Conservation (phyloP, 495 filamentous ascomycete species). For the Ascobolus immersus region DNA sequence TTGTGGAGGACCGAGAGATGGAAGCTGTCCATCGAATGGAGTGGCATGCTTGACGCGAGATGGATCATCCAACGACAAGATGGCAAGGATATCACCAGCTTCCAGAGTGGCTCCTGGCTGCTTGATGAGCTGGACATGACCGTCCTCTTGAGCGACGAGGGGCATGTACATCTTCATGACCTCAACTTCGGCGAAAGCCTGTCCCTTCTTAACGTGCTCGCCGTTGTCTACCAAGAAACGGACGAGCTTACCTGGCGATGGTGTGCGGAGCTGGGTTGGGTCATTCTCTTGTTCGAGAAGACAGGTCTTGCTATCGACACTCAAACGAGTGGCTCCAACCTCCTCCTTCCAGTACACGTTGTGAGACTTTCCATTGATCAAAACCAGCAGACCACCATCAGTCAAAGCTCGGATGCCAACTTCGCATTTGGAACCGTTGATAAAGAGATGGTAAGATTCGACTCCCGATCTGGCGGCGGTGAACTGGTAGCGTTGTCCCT, state of each 20-base stretch:
- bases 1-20: slow-evolving; percentile 60
- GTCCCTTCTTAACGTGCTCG: slow-evolving; percentile 75
- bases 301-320: slow-evolving; percentile 93
- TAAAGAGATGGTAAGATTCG: slow-evolving; percentile 95
- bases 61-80: slow-evolving; percentile 85
- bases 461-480: slow-evolving; percentile 78
- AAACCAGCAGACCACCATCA: slow-evolving; percentile 80
- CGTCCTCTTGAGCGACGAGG: slow-evolving; percentile 84
- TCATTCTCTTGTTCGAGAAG: slow-evolving; percentile 97
- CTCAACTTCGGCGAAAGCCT: slow-evolving; percentile 90
- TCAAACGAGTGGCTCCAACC: slow-evolving; percentile 77
- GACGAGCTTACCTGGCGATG: slow-evolving; percentile 91
- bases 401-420: slow-evolving; percentile 79
- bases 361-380: slow-evolving; percentile 76
- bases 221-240: slow-evolving; percentile 96
- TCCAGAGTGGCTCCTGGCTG: slow-evolving; percentile 94
- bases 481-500: slow-evolving; percentile 89
- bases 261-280: slow-evolving; percentile 83
- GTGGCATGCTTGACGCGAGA: slow-evolving; percentile 90
- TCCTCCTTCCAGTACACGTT: slow-evolving; percentile 99
- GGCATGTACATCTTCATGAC: slow-evolving; percentile 99
- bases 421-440: slow-evolving; percentile 91
- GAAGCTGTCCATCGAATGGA: slow-evolving; percentile 82
- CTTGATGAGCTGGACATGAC: slow-evolving; percentile 94
- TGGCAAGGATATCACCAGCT: slow-evolving; percentile 95